Evolutionary conservation across 2,329 filamentous ascomycete genomes (phyloP).

Genomic region (Aquanectria penicillioides): DNA sequence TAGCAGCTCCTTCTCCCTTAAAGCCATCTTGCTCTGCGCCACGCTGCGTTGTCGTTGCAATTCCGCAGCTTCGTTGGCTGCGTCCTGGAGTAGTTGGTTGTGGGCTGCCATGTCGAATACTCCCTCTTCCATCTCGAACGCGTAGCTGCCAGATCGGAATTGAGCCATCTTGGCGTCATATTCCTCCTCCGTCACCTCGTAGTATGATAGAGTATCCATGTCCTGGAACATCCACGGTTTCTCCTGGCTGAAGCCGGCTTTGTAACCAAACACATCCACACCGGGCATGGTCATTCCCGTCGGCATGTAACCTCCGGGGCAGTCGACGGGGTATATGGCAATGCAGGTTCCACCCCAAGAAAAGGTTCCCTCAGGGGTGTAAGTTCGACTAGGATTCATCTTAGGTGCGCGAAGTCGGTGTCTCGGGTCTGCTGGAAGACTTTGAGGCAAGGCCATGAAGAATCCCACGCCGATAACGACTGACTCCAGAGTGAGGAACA

Average conservation of each 20-base stretch:
- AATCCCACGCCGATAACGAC: constrained; percentile 47
- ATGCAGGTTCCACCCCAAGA: constrained; percentile 49
- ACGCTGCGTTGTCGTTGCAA: constrained; percentile 4
- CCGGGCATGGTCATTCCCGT: constrained; percentile 45
- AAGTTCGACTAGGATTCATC: constrained; percentile 47
- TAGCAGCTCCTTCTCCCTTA: constrained; percentile 41
- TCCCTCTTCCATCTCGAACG: constrained; percentile 46
- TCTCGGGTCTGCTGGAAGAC: constrained; percentile 43
- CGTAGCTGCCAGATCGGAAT: constrained; percentile 46
- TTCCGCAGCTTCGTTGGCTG: constrained; percentile 33
- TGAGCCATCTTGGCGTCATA: constrained; percentile 42
- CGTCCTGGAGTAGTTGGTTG: constrained; percentile 42
- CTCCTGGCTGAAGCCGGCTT: constrained; percentile 40
- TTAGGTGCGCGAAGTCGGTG: constrained; percentile 46
- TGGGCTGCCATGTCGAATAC: constrained; percentile 39
- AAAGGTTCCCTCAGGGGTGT: constrained; percentile 49
- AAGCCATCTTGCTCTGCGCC: constrained; percentile 13
- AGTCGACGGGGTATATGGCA: constrained; percentile 49
- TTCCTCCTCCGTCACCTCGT: constrained; percentile 46
- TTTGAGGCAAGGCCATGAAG: constrained; percentile 50
- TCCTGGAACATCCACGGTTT: constrained; percentile 50
- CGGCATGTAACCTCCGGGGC: constrained; percentile 53
- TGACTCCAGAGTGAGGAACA: constrained; percentile 42
- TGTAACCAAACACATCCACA: constrained; percentile 47
- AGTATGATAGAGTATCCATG: constrained; percentile 48